Percentiles rank a stretch among this genome's conserved stretches.
Conservation (phyloP, 352 stramenopile genomes). For the Pythium pyrilobum region DNA sequence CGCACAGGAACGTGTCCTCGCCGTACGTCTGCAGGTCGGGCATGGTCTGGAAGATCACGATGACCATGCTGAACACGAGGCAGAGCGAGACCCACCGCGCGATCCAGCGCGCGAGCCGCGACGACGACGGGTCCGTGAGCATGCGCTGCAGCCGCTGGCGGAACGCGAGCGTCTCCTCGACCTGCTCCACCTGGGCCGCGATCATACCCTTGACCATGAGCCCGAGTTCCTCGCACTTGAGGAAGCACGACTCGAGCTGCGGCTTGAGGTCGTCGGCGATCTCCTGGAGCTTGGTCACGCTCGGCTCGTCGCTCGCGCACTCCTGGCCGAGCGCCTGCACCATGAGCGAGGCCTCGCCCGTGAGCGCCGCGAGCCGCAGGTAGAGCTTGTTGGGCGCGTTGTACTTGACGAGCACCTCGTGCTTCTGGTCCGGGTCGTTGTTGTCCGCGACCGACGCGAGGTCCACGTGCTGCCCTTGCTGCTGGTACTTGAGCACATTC, state of each 20-base stretch:
- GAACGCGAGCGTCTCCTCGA: conserved; percentile 27
- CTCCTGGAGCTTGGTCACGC: conserved; percentile 36
- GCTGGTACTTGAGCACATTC: conserved; percentile 55
- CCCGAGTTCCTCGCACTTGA: conserved; percentile 53
- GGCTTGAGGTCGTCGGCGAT: conserved; percentile 50
- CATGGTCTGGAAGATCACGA: conserved; percentile 79
- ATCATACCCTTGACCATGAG: conserved; percentile 69
- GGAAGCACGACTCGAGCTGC: conserved; percentile 37
- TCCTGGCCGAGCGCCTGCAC: conserved; percentile 46
- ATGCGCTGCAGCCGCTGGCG: conserved; percentile 29
- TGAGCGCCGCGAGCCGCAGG: conserved; percentile 50
- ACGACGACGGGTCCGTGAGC: conserved; percentile 43
- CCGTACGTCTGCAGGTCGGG: conserved; percentile 70
- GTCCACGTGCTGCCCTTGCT: conserved; percentile 23
- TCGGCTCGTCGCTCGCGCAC: conserved; percentile 29
- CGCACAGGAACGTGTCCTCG: conserved; percentile 52
- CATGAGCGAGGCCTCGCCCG: conserved; percentile 64
- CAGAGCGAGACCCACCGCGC: conserved; percentile 57
- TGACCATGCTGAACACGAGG: conserved; percentile 67
- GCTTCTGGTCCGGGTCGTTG: conserved; percentile 44
- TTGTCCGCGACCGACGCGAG: conserved; percentile 17
- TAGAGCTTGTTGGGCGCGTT: conserved; percentile 66
- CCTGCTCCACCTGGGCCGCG: conserved; percentile 30
- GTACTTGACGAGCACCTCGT: conserved; percentile 79
- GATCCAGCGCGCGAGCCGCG: conserved; percentile 29